Base-by-base conservation (phyloP, 768 basidiomycete species). In the Termitomyces sp. region DNA sequence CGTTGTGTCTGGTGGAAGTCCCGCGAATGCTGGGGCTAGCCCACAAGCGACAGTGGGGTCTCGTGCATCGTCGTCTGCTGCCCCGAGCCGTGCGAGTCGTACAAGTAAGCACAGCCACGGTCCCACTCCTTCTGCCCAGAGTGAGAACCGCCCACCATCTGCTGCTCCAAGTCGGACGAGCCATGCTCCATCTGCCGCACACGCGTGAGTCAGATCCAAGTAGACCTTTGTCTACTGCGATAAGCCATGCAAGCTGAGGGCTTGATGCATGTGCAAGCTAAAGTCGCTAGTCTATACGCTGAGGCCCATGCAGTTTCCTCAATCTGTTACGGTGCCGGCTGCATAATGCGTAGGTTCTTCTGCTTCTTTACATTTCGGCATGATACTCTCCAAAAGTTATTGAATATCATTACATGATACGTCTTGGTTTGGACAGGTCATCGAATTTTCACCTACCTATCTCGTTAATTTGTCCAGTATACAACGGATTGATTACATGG, bases 31-130 rank as follows among this genome's bases (percentile, higher is more conserved):
- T 11, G 30, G 42, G 12, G 19, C 30, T 52, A 43, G 21, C 14
- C 41, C 49, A 50, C 37, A n/a, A 28, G 42, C 15, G 17, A 42
- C 40, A 30, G 21, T 12, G 6, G 38, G 8, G 26, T 38, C 53
- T 7, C 47, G 2, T 34, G 15, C 17, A 12, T 48, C 35, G 11
- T 40, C 48, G 21, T 58, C 57, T 26, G 43, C 12, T 3, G 46
- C 57, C 22, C 37, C 55, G 14, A 46, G 38, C 30, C 57, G 35
- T 5, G 51, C 40, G n/a, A 54, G 47, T 34, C 45, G 51, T 19
- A 40, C 48, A n/a, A 34, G 30, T 26, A 44, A 22, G 21, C 51
- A 19, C 45, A 40, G 24, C 7, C n/a, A 22, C 17, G 37, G 49
- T 26, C 15, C 40, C 10, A 30, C 45, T 17, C 54, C 54, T 15